Evolutionary conservation across 2,329 filamentous ascomycete species (phyloP), one percentile per base, ranked within the genome.

Genomic region (Cryphonectria naterciae): DNA sequence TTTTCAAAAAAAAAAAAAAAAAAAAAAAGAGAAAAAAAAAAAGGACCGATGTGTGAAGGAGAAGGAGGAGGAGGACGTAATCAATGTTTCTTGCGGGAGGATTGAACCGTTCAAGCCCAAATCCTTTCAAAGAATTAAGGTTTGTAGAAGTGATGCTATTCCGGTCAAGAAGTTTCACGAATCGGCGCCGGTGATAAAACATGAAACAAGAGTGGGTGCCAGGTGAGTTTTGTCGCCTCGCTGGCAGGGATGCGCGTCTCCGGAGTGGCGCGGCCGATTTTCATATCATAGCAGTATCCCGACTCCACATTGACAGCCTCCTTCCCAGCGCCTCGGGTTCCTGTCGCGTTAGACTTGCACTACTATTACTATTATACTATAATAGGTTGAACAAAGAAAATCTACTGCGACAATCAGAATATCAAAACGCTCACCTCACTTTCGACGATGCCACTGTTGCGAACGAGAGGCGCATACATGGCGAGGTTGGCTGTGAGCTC

Each of bases 161-260:
- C 35, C 58, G 58, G 58, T 39, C n/a, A 22, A 35, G 2, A 61
- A 37, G 58, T 61, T 61, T 61, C 58, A 61, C 58, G 58, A 61
- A 32, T n/a, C 35, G 35, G 58, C 35, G 58, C 58, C 58, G 58
- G 35, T 61, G 35, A 61, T 32, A 39, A 61, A 61, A 39, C 32
- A n/a, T 61, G 58, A 61, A 61, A 61, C 58, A 61, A 61, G 35
- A 32, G 54, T 32, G 54, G 28, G 6, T 19, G 58, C 17, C 58
- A 39, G 28, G 58, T 39, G 58, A 8, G 32, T 37, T 35, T 35
- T 61, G 56, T 61, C 28, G 19, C 52, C 52, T 56, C 25, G 25
- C 13, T 3, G 52, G 52, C 25, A 56, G 52, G 52, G 52, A 56
- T 56, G 32, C 28, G 32, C 28, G 32, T 32, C 15, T 17, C 35